Base-by-base conservation (phyloP, 257 asterid genomes). In the Ocimum tenuiflorum region DNA sequence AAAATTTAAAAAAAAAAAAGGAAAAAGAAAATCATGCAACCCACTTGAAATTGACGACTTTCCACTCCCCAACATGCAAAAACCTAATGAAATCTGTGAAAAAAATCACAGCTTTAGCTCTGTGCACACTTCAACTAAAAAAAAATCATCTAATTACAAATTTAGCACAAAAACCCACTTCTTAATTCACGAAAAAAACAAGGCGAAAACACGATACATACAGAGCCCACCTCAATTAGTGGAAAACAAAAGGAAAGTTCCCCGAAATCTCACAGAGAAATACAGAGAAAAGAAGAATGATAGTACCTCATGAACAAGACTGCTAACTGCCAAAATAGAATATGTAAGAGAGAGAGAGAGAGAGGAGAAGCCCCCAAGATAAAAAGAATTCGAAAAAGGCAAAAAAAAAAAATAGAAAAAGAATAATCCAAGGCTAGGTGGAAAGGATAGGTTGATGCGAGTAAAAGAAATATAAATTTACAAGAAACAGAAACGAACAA, bases 261-360 rank as follows among this genome's bases (percentile, higher is more conserved):
- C 42, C 31, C 51, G n/a, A 17, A 49, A 63, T 24, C 15, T 47
- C 6, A 64, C 6, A 70, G n/a, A 58, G 64, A 38, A 36, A 7
- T 43, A 65, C 19, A 17, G 47, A 58, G 62, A n/a, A 38, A 7
- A 63, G 39, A 41, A 68, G 77, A 63, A 15, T 72, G 43, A 57
- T 10, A 69, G 68, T 71, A 83, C 87, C 90, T 78, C 87, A 68
- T 18, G 66, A 62, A 67, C 39, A 75, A 56, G 78, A 70, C 79
- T 67, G 79, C 61, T 64, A 72, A 73, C 73, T 59, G 79, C 79
- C 76, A 66, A 66, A 77, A 75, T 39, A 55, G 76, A 69, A 43
- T 72, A 68, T 54, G 80, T 68, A 42, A 72, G 79, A 73, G 65
- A 60, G 60, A 38, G 60, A 3, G 17, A 7, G 46, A 14, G 63